Percentiles rank a stretch among this genome's conserved stretches.
These are phyloP conservation scores for Kondoa malvinella DNA, from an alignment of 768 basidiomycete genomes.

Conservation along the genomic window DNA sequence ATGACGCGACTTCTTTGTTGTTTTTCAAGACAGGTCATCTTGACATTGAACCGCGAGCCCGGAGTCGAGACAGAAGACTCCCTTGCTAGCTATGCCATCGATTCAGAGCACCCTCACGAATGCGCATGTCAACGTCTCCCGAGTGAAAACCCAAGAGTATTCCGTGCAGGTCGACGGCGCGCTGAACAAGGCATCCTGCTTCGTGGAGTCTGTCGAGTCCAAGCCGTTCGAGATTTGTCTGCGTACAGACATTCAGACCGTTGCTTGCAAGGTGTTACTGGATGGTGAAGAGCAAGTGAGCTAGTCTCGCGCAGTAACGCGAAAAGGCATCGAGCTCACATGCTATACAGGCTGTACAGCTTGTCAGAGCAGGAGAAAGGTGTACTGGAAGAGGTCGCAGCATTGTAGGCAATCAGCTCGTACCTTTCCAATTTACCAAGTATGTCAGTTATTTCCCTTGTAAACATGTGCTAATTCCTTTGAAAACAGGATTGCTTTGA, in stretches of 20 bases:
- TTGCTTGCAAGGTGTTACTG: background rate
- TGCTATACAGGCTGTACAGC: too few species aligned
- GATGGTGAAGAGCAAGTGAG: background rate
- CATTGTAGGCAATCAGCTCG: background rate
- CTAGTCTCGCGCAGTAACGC: background rate
- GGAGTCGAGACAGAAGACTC: too few species aligned
- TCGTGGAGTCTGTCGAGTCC: background rate
- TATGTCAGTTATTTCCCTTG: background rate
- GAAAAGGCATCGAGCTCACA: too few species aligned
- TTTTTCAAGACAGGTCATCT: too few species aligned
- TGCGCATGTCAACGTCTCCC: background rate
- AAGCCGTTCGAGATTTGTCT: background rate
- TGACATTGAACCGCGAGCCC: too few species aligned
- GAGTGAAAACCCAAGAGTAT: background rate
- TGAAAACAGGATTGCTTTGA: background rate
- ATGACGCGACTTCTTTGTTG: too few species aligned
- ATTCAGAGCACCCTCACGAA: background rate
- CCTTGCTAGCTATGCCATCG: too few species aligned
- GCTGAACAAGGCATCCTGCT: background rate
- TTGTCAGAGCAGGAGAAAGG: background rate
- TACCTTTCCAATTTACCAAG: background rate
- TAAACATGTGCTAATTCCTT: background rate
- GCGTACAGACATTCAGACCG: background rate
- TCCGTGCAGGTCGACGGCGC: background rate
- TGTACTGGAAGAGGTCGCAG: background rate